Base-by-base conservation (phyloP, 2,329 filamentous ascomycete genomes). In the Trichoderma semiorbis region DNA sequence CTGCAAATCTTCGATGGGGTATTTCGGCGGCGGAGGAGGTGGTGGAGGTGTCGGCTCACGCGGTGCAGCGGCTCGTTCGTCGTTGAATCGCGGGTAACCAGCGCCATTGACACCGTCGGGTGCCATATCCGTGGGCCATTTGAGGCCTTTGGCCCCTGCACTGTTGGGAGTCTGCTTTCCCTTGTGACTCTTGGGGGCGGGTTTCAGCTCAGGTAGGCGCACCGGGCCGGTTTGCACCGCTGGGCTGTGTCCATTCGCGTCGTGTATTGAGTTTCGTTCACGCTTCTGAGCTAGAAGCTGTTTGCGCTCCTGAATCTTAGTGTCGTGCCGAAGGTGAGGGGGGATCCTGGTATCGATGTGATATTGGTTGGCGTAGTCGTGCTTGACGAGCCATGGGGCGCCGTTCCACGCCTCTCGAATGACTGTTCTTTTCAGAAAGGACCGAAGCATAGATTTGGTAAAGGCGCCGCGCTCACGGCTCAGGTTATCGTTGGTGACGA, bases 371-470 rank as follows among this genome's bases (percentile, higher is more conserved):
- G 96, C 96, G 72, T 97, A 90, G 69, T 94, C 91, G 43, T 92
- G 88, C 82, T 97, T 98, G 21, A 98, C 95, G 70, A 97, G 84
- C 96, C 96, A 99, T 0, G 96, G 95, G 0, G 96, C 96, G n/a
- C 95, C 95, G 73, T 91, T 95, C 94, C 95, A 98, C 5, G 94
- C 89, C 78, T 98, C 96, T 73, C 95, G 87, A 2, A 91, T 92
- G n/a, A 98, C 92, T 0, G 94, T 96, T 81, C 97, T 95, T 80
- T 97, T 97, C 74, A 99, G 93, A 75, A 98, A 99, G 7, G 94
- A 94, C 39, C 95, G 91, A 53, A 99, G 85, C 80, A 98, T 95
- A 63, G 95, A 91, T 82, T 99, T 98, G 32, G 95, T 98, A 79
- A 98, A 99, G 61, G 93, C 88, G 77, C 95, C 97, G 67, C 94